Base-by-base conservation (phyloP, 2,329 filamentous ascomycete species). In the Penicillium sp. region DNA sequence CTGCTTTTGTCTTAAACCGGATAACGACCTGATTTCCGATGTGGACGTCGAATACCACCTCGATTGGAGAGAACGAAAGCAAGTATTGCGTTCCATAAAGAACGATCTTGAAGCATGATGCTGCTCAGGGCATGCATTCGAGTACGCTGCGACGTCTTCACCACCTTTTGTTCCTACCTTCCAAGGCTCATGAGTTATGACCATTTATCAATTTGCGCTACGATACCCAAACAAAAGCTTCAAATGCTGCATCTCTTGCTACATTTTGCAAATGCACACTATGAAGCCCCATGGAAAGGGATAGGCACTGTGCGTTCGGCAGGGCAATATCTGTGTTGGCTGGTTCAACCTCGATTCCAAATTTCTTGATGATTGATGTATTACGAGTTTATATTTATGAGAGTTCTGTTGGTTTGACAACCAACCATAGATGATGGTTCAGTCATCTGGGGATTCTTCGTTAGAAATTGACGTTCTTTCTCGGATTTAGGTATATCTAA, bases 1-100 rank as follows among this genome's bases (percentile, higher is more conserved):
- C 54, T 31, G 33, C 29, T 37, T 4, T 61, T 46, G 37, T 54
- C 37, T 53, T 54, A 29, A 58, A 56, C 33, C 57, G 51, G 20
- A 65, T 69, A 53, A 55, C 51, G 37, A 56, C 56, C 33, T 69
- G 63, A 69, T 27, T 20, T 46, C 18, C 49, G 14, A 35, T 7
- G n/a, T 37, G 33, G 33, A 37, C 6, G 7, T 37, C 33, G 1
- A 18, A 22, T 20, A 22, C 9, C 11, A n/a, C 33, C 37, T 40
- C 37, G 37, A 40, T 9, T 18, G 18, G 37, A 22, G 37, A 6
- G 5, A 22, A 22, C 9, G 35, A 22, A 20, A 12, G 9, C 37
- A 12, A 20, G 37, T 11, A 18, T 4, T 37, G 33, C 33, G 18
- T 14, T 40, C 9, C n/a, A 20, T 20, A n/a, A 11, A 20, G 18